A percentile compares a stretch with the other conserved stretches of the same genome.
Evolutionary conservation across 2,329 filamentous ascomycete genomes (phyloP).

Genomic region (Dothistroma pini): DNA sequence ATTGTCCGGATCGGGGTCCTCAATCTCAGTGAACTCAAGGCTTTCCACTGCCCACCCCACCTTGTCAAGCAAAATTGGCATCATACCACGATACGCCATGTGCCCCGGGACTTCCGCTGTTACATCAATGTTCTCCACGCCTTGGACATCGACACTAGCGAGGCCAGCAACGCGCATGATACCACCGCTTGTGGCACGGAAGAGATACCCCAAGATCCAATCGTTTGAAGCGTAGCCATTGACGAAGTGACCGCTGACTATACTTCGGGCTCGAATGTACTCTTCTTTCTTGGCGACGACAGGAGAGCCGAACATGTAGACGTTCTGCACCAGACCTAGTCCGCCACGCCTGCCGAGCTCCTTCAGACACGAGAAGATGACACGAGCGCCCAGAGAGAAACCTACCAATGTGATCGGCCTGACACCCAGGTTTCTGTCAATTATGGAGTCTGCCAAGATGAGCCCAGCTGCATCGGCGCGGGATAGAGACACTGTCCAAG

Average conservation of each 20-base stretch:
- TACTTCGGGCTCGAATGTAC: conserved; percentile 72
- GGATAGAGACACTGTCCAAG: conserved; percentile 94
- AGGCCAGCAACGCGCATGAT: conserved; percentile 86
- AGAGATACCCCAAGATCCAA: conserved; percentile 93
- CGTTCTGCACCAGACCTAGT: conserved; percentile 86
- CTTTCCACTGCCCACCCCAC: conserved; percentile 89
- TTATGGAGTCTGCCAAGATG: conserved; percentile 89
- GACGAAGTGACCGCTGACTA: conserved; percentile 87
- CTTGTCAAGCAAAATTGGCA: conserved; percentile 81
- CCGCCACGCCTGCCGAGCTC: conserved; percentile 83
- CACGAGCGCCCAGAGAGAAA: conserved; percentile 85
- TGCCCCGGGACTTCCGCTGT: conserved; percentile 84
- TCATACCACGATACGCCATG: conserved; percentile 92
- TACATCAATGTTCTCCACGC: conserved; percentile 84
- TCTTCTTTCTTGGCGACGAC: conserved; percentile 90
- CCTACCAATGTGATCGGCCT: conserved; percentile 90
- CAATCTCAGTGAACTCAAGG: conserved; percentile 94
- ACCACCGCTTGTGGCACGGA: conserved; percentile 88
- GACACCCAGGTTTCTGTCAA: conserved; percentile 86
- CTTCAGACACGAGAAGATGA: conserved; percentile 87
- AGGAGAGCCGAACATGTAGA: conserved; percentile 90
- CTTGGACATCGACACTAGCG: conserved; percentile 72
- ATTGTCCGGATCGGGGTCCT: conserved; percentile 94
- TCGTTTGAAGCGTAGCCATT: conserved; percentile 94
- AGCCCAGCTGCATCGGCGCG: conserved; percentile 83